Percentiles rank a stretch among this genome's conserved stretches.
phyloP scores from a whole-genome alignment of 495 filamentous ascomycete genomes.

The Podospora australis region DNA sequence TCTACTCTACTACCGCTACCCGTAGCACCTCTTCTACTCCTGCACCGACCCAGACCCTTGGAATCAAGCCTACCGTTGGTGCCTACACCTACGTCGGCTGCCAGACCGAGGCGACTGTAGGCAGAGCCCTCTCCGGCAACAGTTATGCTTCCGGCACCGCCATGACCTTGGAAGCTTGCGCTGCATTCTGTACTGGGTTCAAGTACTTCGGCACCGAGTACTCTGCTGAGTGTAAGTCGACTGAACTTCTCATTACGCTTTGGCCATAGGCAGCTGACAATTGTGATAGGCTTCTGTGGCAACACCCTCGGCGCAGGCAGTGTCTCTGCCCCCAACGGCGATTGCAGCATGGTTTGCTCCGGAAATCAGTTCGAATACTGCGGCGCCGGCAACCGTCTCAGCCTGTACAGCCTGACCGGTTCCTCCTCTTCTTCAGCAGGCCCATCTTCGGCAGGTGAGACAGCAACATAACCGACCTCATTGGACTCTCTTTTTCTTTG shows the following conservation, averaged over 20 bases:
- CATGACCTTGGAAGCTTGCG: conserved; percentile 41
- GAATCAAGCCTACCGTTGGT: conserved; percentile 29
- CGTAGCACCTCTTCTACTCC: conserved; percentile 27
- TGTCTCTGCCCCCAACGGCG: conserved; percentile 15
- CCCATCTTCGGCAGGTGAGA: conserved; percentile 10
- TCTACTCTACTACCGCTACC: conserved; percentile 40
- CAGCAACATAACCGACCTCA: not conserved
- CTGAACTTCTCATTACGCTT: not conserved
- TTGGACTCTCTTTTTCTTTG: no score
- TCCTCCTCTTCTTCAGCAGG: not conserved
- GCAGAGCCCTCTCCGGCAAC: conserved; percentile 24
- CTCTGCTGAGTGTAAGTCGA: conserved; percentile 28
- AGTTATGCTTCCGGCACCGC: conserved; percentile 19
- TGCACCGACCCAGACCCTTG: conserved; percentile 30
- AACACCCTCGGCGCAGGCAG: conserved; percentile 28
- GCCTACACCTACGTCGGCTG: conserved; percentile 37
- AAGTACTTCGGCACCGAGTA: conserved; percentile 40
- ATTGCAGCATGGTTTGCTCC: conserved; percentile 39
- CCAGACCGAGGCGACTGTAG: conserved; percentile 34
- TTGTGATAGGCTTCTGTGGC: conserved; percentile 30
- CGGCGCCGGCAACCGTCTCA: conserved; percentile 37
- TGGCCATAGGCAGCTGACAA: not conserved
- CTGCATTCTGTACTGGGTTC: conserved; percentile 30
- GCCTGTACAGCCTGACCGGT: conserved; percentile 27
- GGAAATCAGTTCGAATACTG: conserved; percentile 37